Conservation (phyloP, 306 rosid genomes). For the Morella rubra region DNA sequence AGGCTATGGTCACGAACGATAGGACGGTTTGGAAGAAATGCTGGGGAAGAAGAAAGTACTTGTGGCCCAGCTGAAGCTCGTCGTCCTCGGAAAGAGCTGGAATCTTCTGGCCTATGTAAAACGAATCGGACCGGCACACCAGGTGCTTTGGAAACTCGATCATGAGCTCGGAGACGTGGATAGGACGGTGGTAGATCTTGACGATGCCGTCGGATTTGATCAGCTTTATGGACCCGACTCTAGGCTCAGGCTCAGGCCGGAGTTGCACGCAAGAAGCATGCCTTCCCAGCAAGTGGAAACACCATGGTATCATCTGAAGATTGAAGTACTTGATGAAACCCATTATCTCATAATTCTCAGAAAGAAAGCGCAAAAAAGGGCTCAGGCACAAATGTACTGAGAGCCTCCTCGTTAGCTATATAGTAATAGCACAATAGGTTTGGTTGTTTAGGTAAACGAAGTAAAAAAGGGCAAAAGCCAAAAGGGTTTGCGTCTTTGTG, state of each 20-base stretch:
- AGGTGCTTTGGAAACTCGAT: conserved; percentile 36
- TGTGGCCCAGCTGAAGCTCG: conserved; percentile 38
- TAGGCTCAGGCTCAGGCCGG: not conserved
- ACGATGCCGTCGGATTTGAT: conserved; percentile 36
- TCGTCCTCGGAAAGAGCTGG: conserved; percentile 38
- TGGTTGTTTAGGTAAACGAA: not conserved
- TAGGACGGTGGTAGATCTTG: conserved; percentile 25
- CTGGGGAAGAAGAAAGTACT: conserved; percentile 43
- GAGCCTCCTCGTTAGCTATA: not conserved
- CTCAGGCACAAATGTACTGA: not conserved
- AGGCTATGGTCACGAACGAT: conserved; percentile 41
- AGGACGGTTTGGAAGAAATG: conserved; percentile 41
- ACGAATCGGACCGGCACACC: conserved; percentile 37
- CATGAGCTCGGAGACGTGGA: conserved; percentile 28
- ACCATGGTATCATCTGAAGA: conserved; percentile 16
- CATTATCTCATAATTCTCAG: conserved; percentile 2
- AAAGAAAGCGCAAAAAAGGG: conserved; percentile 20
- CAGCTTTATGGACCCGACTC: conserved; percentile 25
- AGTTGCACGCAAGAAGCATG: conserved; percentile 3
- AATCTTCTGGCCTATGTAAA: conserved; percentile 50
- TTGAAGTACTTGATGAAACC: conserved; percentile 8
- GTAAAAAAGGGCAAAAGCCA: not conserved
- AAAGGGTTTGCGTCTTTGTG: not conserved
- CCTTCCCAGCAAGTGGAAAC: conserved; percentile 26
- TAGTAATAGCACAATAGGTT: not conserved